phyloP scores from a whole-genome alignment of 345 rosid species.

The Boechera retrofracta region DNA sequence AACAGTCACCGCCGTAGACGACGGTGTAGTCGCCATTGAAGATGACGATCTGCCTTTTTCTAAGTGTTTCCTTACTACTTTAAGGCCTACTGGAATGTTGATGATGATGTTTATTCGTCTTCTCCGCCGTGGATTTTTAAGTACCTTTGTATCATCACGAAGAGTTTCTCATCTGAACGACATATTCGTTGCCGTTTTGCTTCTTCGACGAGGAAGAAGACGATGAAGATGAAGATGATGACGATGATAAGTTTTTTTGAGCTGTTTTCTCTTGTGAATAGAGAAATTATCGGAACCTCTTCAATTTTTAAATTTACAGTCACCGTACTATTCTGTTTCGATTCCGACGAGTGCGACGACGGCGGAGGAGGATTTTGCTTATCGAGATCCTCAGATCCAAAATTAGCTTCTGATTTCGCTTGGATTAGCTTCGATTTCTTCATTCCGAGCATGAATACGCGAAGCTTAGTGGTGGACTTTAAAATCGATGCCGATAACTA shows the following conservation, averaged over 20 bases:
- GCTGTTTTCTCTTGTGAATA: slow-evolving; percentile 74
- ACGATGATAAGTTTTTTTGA: slow-evolving; percentile 47
- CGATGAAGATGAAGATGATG: slow-evolving; percentile 23
- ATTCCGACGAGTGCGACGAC: slow-evolving; percentile 25
- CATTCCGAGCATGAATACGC: slow-evolving; percentile 74
- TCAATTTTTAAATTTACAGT: slow-evolving; percentile 77
- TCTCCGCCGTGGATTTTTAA: slow-evolving; percentile 56
- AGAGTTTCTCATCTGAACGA: slow-evolving; percentile 55
- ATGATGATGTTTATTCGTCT: slow-evolving; percentile 48
- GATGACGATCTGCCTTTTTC: slow-evolving; percentile 94
- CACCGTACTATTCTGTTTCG: slow-evolving; percentile 54
- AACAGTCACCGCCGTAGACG: slow-evolving; percentile 48
- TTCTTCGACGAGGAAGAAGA: slow-evolving; percentile 44
- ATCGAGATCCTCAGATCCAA: slow-evolving; percentile 27
- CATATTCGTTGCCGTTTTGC: slow-evolving; percentile 48
- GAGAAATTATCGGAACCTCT: slow-evolving; percentile 71
- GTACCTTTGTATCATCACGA: slow-evolving; percentile 80
- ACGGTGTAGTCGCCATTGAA: slow-evolving; percentile 53
- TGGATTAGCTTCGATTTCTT: slow-evolving; percentile 58
- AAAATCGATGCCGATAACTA: slow-evolving; percentile 66
- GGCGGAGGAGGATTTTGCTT: slow-evolving; percentile 12
- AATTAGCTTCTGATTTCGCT: slow-evolving; percentile 31
- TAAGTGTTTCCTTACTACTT: slow-evolving; percentile 60
- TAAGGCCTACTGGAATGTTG: slow-evolving; percentile 66
- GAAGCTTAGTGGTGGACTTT: slow-evolving; percentile 85